Conservation (phyloP, 257 asterid species). For the Ocimum tenuiflorum region DNA sequence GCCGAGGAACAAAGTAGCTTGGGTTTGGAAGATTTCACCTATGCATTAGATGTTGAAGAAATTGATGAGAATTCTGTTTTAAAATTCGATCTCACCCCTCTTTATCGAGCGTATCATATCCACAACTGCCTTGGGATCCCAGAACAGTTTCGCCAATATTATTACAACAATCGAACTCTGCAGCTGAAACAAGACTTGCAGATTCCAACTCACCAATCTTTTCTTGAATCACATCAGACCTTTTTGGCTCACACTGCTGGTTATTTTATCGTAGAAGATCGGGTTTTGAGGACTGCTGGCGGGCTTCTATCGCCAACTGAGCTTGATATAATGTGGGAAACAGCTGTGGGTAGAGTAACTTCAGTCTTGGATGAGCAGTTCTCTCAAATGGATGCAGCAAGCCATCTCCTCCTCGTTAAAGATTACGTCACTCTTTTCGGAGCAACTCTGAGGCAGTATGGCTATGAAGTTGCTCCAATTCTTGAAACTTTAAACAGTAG, state of each 20-base stretch:
- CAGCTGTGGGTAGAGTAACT: slow-evolving; percentile 61
- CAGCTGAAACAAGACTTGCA: slow-evolving; percentile 86
- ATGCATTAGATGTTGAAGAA: slow-evolving; percentile 78
- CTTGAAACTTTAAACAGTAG: slow-evolving; percentile 69
- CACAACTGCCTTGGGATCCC: slow-evolving; percentile 69
- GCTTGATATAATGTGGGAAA: slow-evolving; percentile 93
- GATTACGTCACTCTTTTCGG: slow-evolving; percentile 93
- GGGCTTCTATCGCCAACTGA: slow-evolving; percentile 62
- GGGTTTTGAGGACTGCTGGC: slow-evolving; percentile 80
- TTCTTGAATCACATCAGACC: slow-evolving; percentile 66
- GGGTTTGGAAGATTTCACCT: slow-evolving; percentile 72
- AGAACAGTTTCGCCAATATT: slow-evolving; percentile 71
- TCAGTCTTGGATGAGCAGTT: slow-evolving; percentile 66
- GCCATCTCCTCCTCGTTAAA: slow-evolving; percentile 80
- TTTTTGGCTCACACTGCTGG: slow-evolving; percentile 84
- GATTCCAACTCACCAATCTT: slow-evolving; percentile 62
- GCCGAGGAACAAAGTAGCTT: slow-evolving; percentile 79
- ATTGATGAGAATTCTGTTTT: slow-evolving; percentile 62
- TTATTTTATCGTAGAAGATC: slow-evolving; percentile 78
- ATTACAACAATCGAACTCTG: slow-evolving; percentile 61
- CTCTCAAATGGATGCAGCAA: slow-evolving; percentile 62
- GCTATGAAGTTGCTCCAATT: slow-evolving; percentile 66
- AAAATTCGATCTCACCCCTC: slow-evolving; percentile 85
- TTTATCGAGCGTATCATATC: slow-evolving; percentile 83
- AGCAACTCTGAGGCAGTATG: slow-evolving; percentile 76